Evolutionary conservation across 768 basidiomycete genomes (phyloP), one percentile per base, ranked within the genome.

Genomic region (Dacryopinax spathularia): DNA sequence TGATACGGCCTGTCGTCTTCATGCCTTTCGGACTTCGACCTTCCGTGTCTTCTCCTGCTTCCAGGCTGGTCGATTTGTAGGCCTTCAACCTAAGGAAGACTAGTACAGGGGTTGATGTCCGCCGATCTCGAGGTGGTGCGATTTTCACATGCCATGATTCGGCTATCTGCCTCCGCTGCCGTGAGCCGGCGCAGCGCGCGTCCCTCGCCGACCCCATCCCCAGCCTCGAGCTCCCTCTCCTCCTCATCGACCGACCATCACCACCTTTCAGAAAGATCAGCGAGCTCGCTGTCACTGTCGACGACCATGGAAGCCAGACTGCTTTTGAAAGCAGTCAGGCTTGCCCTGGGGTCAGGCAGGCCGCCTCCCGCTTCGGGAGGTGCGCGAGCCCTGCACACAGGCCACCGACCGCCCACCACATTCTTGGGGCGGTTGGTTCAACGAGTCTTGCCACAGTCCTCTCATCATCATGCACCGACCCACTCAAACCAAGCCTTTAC

Each of bases 291-390:
- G 48, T 29, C 48, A 27, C 29, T 31, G 25, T 56, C 48, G 48
- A 27, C 48, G 20, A 27, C 48, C 48, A 56, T 56, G 48, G 25
- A 56, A 56, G 48, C 48, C 29, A 22, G 48, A 29, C 48, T 56
- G 48, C 48, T 56, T 29, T 9, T 56, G 25, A 56, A 29, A 29
- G 48, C 48, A 29, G 48, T 56, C 48, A 3, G 48, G 48, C 48
- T 56, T 15, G 48, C 48, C 48, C 48, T 56, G 48, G 48, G 48
- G 48, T 56, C 48, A 20, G 48, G 48, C 48, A 56, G 48, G 48
- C 48, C 48, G 48, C 48, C 48, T 56, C 48, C 48, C 48, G 12
- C 48, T 20, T 31, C 22, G 48, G 48, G 5, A 29, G 48, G 48
- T 27, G 48, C 48, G 48, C 48, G 48, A 10, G 48, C 48, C 10